Conservation (phyloP, 257 asterid species). For the Solanum virginianum region DNA sequence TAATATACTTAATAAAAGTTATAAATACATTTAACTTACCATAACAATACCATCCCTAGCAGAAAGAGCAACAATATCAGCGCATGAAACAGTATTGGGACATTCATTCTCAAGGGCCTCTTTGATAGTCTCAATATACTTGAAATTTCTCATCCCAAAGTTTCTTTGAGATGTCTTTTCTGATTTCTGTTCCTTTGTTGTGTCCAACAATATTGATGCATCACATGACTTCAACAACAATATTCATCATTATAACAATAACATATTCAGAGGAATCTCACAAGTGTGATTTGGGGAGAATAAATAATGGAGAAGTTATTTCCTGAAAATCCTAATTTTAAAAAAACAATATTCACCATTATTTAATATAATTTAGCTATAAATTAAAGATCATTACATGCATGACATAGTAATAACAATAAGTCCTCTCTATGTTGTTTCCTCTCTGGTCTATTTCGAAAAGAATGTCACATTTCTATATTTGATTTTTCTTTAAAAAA, state of each 20-base stretch:
- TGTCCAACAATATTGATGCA: slow-evolving; percentile 63
- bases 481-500: background rate
- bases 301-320: too few relatives aligned
- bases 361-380: background rate
- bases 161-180: slow-evolving; percentile 45
- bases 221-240: slow-evolving; percentile 51
- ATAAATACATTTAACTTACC: slow-evolving; percentile 21
- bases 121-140: slow-evolving; percentile 49
- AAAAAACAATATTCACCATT: background rate
- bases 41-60: slow-evolving; percentile 61
- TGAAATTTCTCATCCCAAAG: slow-evolving; percentile 72
- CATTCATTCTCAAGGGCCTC: slow-evolving; percentile 54
- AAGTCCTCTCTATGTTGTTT: too few relatives aligned
- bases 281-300: too few relatives aligned
- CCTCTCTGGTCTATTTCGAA: too few relatives aligned
- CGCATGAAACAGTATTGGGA: slow-evolving; percentile 71
- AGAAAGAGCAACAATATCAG: slow-evolving; percentile 75
- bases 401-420: background rate
- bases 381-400: too few relatives aligned
- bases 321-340: too few relatives aligned
- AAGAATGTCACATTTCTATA: background rate
- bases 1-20: background rate
- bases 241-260: background rate
- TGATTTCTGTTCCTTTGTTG: slow-evolving; percentile 28
- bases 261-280: too few relatives aligned